phyloP scores from a whole-genome alignment of 192 early-diverging fungal species.

The Podila minutissima region DNA sequence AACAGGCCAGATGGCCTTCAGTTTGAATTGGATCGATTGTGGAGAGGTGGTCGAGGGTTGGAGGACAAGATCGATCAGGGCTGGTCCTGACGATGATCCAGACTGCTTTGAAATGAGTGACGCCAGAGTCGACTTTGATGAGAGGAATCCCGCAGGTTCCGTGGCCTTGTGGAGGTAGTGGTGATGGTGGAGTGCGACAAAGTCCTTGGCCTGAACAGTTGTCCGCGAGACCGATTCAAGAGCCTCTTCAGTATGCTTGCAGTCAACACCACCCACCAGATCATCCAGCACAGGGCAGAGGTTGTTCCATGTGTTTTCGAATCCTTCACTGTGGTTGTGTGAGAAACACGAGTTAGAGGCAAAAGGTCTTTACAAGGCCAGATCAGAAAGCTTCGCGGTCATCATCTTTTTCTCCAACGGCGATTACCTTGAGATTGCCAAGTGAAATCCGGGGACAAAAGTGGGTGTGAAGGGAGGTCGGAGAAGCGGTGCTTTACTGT shows the following conservation, averaged over 20 bases:
- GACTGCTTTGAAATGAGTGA: constrained; percentile 25
- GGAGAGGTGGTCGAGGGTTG: not conserved
- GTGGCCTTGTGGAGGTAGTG: constrained; percentile 26
- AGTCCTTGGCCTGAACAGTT: constrained; percentile 11
- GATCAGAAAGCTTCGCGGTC: not conserved
- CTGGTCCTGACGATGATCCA: constrained; percentile 21
- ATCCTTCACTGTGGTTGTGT: constrained; percentile 11
- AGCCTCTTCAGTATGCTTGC: constrained; percentile 5
- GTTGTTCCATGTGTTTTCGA: constrained; percentile 19
- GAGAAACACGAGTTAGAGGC: not conserved
- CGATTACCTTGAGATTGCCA: constrained; percentile 33
- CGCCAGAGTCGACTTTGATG: constrained; percentile 12
- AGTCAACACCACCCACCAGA: constrained; percentile 24
- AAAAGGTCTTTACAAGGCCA: too few relatives aligned
- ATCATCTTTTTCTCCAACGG: not conserved
- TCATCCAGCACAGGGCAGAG: constrained; percentile 24
- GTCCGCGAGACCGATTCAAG: not conserved
- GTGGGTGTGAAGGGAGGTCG: constrained; percentile 43
- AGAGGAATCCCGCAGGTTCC: constrained; percentile 23
- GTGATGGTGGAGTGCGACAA: constrained; percentile 25
- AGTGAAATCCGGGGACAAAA: constrained; percentile 38
- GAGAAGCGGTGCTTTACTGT: constrained; percentile 28
- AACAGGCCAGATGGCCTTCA: constrained; percentile 38
- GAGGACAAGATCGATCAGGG: constrained; percentile 36
- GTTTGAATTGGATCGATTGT: not conserved